Evolutionary conservation across 2,329 filamentous ascomycete species (phyloP).

Genomic region (Bipolaris bicolor): DNA sequence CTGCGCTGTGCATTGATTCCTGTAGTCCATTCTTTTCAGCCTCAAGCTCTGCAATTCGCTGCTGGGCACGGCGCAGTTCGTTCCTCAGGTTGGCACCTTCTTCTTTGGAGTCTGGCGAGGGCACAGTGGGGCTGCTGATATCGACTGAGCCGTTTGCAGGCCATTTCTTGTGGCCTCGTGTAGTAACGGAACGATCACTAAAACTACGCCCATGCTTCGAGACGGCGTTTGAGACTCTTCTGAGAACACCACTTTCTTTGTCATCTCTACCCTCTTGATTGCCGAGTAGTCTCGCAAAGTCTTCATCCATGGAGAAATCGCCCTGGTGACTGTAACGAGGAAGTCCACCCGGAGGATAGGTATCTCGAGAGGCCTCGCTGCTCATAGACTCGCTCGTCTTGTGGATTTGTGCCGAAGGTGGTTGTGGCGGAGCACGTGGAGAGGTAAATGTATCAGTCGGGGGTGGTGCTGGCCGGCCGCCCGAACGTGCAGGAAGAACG

Average conservation of each 20-base stretch:
- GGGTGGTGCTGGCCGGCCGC: slow-evolving; percentile 53
- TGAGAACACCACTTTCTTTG: slow-evolving; percentile 64
- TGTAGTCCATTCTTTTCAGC: slow-evolving; percentile 69
- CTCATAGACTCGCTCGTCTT: slow-evolving; percentile 54
- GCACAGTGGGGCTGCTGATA: slow-evolving; percentile 74
- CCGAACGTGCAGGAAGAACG: slow-evolving; percentile 54
- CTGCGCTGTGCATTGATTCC: slow-evolving; percentile 62
- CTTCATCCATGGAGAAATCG: slow-evolving; percentile 93
- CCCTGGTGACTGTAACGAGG: slow-evolving; percentile 71
- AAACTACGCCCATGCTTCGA: slow-evolving; percentile 84
- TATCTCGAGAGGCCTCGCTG: slow-evolving; percentile 47
- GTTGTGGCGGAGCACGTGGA: slow-evolving; percentile 54
- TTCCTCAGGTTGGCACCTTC: slow-evolving; percentile 61
- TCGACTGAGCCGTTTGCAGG: slow-evolving; percentile 53
- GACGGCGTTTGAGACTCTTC: slow-evolving; percentile 89
- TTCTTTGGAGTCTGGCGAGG: slow-evolving; percentile 59
- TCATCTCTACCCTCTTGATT: slow-evolving; percentile 65
- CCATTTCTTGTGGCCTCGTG: slow-evolving; percentile 48
- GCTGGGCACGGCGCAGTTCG: slow-evolving; percentile 80
- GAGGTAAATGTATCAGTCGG: slow-evolving; percentile 52
- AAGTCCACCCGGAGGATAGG: slow-evolving; percentile 32
- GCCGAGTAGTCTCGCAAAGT: slow-evolving; percentile 86
- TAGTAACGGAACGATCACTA: slow-evolving; percentile 63
- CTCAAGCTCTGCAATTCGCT: slow-evolving; percentile 85
- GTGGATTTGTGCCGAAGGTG: slow-evolving; percentile 49